A percentile compares a stretch with the other conserved stretches of the same genome.
Conservation (phyloP, 345 rosid species). For the Chamaenerion angustifolium region DNA sequence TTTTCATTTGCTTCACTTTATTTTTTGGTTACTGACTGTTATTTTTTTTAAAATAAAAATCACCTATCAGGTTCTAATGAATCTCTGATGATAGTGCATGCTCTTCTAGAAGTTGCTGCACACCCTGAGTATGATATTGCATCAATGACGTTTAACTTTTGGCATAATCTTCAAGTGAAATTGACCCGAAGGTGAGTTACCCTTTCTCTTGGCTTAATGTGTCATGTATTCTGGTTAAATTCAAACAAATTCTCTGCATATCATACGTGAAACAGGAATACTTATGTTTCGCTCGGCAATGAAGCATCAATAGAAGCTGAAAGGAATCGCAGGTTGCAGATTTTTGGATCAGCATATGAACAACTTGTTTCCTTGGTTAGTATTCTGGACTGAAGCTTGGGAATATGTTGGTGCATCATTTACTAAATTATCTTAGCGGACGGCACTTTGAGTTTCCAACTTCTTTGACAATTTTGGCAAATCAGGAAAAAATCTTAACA, state of each 20-base stretch:
- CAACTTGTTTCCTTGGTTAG: constrained; percentile 88
- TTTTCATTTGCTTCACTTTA: neutral
- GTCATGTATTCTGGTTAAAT: constrained; percentile 4
- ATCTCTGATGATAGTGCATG: constrained; percentile 74
- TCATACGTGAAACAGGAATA: constrained; percentile 44
- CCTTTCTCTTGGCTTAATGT: constrained; percentile 6
- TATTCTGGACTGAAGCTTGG: constrained; percentile 8
- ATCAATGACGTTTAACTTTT: constrained; percentile 97
- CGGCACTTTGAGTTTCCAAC: no score
- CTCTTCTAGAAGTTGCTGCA: constrained; percentile 82
- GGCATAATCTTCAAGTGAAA: constrained; percentile 93
- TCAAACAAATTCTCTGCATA: constrained; percentile 13
- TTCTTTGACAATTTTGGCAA: no score
- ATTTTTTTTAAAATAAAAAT: no score
- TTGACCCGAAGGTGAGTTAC: constrained; percentile 65
- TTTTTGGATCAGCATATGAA: constrained; percentile 63
- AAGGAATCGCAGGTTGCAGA: constrained; percentile 70
- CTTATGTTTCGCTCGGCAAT: constrained; percentile 47
- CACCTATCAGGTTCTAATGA: constrained; percentile 95
- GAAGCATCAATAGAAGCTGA: constrained; percentile 69
- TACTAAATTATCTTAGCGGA: no score
- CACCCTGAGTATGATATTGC: constrained; percentile 95
- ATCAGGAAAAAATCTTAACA: no score
- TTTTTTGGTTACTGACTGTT: neutral
- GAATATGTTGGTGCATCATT: neutral